phyloP scores from a whole-genome alignment of 768 basidiomycete genomes.

The Boletus speciosus region DNA sequence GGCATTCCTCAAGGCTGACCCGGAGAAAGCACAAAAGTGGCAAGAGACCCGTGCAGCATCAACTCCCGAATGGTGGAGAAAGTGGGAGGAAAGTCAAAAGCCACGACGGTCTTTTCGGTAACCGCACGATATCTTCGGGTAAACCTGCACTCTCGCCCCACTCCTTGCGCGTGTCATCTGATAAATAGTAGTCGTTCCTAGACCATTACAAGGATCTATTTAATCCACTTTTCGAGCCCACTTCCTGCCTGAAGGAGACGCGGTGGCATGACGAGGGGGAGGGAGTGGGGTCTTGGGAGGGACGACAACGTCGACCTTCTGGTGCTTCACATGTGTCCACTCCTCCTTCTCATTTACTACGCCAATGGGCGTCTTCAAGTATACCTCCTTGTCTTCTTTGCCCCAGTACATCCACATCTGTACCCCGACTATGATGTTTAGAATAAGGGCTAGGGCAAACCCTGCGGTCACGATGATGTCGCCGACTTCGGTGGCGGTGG shows the following conservation, averaged over 20 bases:
- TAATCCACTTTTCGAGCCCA: conserved; percentile 77
- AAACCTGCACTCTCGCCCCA: neutral
- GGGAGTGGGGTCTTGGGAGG: conserved; percentile 40
- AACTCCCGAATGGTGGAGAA: conserved; percentile 30
- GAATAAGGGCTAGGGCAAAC: conserved; percentile 74
- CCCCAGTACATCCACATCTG: conserved; percentile 90
- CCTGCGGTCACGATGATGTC: conserved; percentile 79
- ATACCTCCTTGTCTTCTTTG: conserved; percentile 38
- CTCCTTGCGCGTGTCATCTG: neutral
- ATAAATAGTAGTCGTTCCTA: conserved; percentile 17
- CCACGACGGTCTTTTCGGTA: conserved; percentile 4
- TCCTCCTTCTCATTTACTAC: conserved; percentile 28
- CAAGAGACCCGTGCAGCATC: conserved; percentile 21
- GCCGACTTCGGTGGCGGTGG: conserved; percentile 84
- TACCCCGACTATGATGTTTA: conserved; percentile 80
- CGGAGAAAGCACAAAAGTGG: conserved; percentile 18
- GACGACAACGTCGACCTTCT: conserved; percentile 42
- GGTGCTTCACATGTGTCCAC: conserved; percentile 24
- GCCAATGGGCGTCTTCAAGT: conserved; percentile 17
- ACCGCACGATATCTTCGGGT: neutral
- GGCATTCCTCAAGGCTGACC: conserved; percentile 23
- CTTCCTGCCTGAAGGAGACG: conserved; percentile 55
- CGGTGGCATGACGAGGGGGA: conserved; percentile 38
- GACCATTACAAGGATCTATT: conserved; percentile 22
- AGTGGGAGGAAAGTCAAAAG: conserved; percentile 27